Evolutionary conservation across 306 rosid species (phyloP), one percentile per base, ranked within the genome.

Genomic region (Mucuna pruriens): DNA sequence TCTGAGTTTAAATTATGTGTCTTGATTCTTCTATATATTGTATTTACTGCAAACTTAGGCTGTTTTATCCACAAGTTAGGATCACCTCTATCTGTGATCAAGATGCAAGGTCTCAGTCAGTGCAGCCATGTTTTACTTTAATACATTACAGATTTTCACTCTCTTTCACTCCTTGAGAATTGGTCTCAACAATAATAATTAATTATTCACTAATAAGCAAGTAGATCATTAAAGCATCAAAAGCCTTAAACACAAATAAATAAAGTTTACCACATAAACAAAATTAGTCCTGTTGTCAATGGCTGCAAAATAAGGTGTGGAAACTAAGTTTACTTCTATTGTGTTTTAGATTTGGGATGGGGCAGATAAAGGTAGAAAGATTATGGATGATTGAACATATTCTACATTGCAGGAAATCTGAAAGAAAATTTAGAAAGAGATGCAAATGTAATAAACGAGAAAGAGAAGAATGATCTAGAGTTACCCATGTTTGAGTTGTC

Each of bases 401-500:
- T 69, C 13, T 40, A 23, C 38, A 12, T n/a, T 19, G 58, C 57
- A 69, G 73, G 34, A 20, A 67, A 67, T 52, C 20, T 10, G 52
- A 29, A 29, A 29, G 31, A 3, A 1, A 29, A 29, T 29, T 3
- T 29, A 40, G 76, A 79, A 79, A 19, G n/a, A n/a, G 76, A 67
- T 39, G 17, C 63, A 36, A 36, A 4, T 34, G 55, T 9, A 33
- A 80, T 23, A 33, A 22, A 34, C 51, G 61, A 74, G 15, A n/a
- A 51, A 29, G 23, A 58, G 17, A 12, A 34, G 8, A 85, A 84
- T 10, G 82, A 86, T 76, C 78, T 79, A 33, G 89, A 86, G 52
- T 51, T 88, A 39, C 88, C 89, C n/a, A 25, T 84, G 23, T 88
- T 88, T 63, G 80, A 74, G 45, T 57, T 84, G 64, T 39, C 82